Base-by-base conservation (phyloP, 768 basidiomycete genomes). In the Clitopilus hobsonii region DNA sequence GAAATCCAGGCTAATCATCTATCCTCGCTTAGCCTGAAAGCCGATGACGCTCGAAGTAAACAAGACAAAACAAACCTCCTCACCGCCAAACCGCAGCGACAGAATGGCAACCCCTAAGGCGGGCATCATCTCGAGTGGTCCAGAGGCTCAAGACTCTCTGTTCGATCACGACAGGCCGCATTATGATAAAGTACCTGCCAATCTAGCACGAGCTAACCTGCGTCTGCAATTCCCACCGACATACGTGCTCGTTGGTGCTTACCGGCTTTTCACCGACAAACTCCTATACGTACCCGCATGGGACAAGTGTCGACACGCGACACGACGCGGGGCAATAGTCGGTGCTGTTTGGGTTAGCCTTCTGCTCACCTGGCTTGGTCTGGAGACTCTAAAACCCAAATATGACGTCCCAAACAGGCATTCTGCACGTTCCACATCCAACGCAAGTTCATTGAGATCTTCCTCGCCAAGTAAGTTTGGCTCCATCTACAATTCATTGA, bases 231-330 rank as follows among this genome's bases (percentile, higher is more conserved):
- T 93, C 60, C 85, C 91, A 0, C 90, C 94, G 0, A 85, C 86
- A 2, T 97, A 97, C 66, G 84, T 86, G 47, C 69, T 91, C 3
- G 92, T 97, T 0, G 94, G 94, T 0, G 80, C 85, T 16, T 96
- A 95, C 68, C 75, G 94, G 25, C 74, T 97, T 5, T 78, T 84
- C 62, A 91, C 88, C 0, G 93, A 95, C 67, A 74, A 79, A 32
- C 70, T 70, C 13, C 72, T 96, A 28, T 85, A 83, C 56, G 71
- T 75, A 23, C 91, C 93, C 3, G 85, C 88, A 6, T 92, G 94
- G 91, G 73, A 88, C 63, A 94, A 92, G 71, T 90, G 92, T 65
- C 81, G 77, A 58, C 87, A 95, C 69, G 94, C 89, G 0, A 80
- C 82, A 1, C 65, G 77, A 48, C 74, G 93, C 18, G 94, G 94